Conservation (phyloP, 768 basidiomycete genomes). For the Hysterangium stoloniferum region DNA sequence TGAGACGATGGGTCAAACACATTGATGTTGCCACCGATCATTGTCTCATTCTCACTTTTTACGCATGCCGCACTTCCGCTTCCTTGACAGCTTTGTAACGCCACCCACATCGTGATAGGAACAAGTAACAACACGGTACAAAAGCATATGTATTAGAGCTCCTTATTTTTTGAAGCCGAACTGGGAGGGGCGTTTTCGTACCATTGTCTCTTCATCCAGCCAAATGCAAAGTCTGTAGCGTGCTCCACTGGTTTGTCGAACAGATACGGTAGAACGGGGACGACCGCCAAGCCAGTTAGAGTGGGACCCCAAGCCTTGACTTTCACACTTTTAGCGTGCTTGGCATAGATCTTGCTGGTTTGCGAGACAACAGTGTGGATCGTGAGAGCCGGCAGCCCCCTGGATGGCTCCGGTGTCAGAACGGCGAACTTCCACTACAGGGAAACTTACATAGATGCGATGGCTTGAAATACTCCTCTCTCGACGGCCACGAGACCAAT, state of each 20-base stretch:
- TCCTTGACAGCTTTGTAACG: no score
- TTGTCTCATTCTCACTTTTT: no score
- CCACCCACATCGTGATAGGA: no score
- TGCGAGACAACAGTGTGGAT: slow-evolving; percentile 78
- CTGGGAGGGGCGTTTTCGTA: no score
- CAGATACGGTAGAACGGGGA: slow-evolving; percentile 66
- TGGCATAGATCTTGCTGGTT: slow-evolving; percentile 55
- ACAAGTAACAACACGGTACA: neutral
- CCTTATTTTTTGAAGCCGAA: neutral
- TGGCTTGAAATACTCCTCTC: slow-evolving; percentile 71
- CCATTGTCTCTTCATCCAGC: slow-evolving; percentile 56
- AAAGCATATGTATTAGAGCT: neutral
- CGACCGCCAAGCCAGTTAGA: slow-evolving; percentile 59
- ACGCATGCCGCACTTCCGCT: no score
- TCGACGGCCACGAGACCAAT: slow-evolving; percentile 65
- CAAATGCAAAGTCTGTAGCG: slow-evolving; percentile 57
- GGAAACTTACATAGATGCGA: slow-evolving; percentile 66
- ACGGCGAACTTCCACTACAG: no score
- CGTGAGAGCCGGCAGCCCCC: slow-evolving; percentile 78
- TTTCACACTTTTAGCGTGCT: slow-evolving; percentile 45
- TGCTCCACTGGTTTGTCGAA: slow-evolving; percentile 78
- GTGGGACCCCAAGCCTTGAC: slow-evolving; percentile 73
- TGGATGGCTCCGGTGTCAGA: slow-evolving; percentile 21
- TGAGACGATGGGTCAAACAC: slow-evolving; percentile 67
- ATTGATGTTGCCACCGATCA: slow-evolving; percentile 50